A percentile compares a stretch with the other conserved stretches of the same genome.
Conservation (phyloP, 2,329 filamentous ascomycete species). For the Colletotrichum gloeosporioides region DNA sequence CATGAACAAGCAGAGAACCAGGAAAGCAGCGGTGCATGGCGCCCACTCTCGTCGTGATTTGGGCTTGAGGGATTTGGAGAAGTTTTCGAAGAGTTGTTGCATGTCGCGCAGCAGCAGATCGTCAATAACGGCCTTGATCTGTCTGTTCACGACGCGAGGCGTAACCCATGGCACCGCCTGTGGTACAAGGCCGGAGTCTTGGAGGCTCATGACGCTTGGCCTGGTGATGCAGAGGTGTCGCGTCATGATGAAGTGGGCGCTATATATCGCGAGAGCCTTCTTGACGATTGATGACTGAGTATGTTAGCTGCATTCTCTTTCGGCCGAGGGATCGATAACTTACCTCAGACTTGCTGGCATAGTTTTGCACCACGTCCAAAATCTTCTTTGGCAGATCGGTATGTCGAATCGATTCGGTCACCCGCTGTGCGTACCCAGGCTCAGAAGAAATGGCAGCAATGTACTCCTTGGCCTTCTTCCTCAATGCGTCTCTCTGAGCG, state of each 20-base stretch:
- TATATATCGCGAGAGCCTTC: constrained; percentile 58
- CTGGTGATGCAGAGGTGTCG: constrained; percentile 58
- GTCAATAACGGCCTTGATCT: constrained; percentile 63
- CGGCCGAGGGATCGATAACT: constrained; percentile 21
- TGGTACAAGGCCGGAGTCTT: constrained; percentile 45
- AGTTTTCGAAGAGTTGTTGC: constrained; percentile 56
- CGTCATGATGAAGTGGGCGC: constrained; percentile 62
- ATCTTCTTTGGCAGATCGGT: constrained; percentile 52
- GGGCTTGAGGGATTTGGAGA: constrained; percentile 58
- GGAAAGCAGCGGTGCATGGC: constrained; percentile 60
- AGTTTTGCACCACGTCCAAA: constrained; percentile 53
- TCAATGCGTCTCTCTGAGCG: constrained; percentile 49
- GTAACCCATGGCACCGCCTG: constrained; percentile 52
- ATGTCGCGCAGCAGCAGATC: constrained; percentile 59
- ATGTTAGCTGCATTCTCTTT: neutral
- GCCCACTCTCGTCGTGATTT: constrained; percentile 60
- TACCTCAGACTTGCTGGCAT: constrained; percentile 50
- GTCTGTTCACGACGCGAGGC: constrained; percentile 59
- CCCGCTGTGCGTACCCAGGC: constrained; percentile 52
- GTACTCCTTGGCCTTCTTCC: constrained; percentile 53
- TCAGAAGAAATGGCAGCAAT: constrained; percentile 54
- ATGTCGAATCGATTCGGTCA: constrained; percentile 51
- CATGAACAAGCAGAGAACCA: constrained; percentile 64
- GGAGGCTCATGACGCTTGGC: constrained; percentile 40
- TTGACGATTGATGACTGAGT: constrained; percentile 54